Base-by-base conservation (phyloP, 371 early-diverging fungal genomes). In the Apophysomyces variabilis region DNA sequence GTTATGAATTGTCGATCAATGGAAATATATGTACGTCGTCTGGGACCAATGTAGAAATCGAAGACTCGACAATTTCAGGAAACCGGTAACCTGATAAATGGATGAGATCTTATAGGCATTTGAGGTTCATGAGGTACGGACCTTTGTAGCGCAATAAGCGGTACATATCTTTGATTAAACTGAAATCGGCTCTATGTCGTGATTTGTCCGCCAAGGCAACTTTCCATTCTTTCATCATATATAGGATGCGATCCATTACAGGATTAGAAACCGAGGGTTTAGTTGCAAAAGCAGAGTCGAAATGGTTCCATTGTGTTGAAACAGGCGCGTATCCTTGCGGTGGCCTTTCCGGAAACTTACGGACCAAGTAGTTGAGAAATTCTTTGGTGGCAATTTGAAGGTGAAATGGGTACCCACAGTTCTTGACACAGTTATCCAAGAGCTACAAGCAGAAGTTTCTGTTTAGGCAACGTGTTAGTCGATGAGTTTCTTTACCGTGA, bases 351-450 rank as follows among this genome's bases (percentile, higher is more conserved):
- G 99, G 98, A 69, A 98, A 97, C 65, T 91, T 84, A 41, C 91
- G 84, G 21, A 97, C 95, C 35, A 98, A 87, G 60, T 94, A 94
- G 77, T 96, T 96, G 58, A 98, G 80, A 73, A 98, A 97, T 66
- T 97, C 99, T 71, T 96, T 95, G 41, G 93, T 89, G 21, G 92
- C 92, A 57, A 98, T 88, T 70, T 96, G 95, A 64, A 95, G 83
- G 67, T 98, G 98, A 70, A 98, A 96, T 1, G 99, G 90, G 73
- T 96, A 94, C 0, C 98, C 98, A 76, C 98, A 97, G 75, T 97
- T 97, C 80, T 97, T 97, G 61, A 96, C 94, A 69, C 95, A 93
- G 68, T 91, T 89, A 75, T 98, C 99, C 37, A 98, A 84, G 5
- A 97, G 85, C 93, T 92, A 14, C n/a, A 21, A 16, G 32, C 32